Percentiles rank a stretch among this genome's conserved stretches.
Conservation (phyloP, 306 rosid genomes). For the Sicyos edulis region DNA sequence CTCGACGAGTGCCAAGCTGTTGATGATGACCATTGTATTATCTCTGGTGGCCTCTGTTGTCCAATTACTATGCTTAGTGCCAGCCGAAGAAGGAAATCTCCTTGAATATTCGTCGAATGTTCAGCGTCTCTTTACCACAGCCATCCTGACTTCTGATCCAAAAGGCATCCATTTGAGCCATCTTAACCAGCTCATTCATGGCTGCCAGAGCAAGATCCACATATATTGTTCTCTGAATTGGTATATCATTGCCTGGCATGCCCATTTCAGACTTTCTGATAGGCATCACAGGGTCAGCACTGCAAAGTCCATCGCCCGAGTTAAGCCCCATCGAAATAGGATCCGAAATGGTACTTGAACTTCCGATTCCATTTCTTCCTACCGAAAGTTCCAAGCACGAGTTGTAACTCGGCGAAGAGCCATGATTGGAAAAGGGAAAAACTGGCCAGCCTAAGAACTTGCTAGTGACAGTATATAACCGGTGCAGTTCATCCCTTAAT, state of each 20-base stretch:
- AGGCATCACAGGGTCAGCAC: slow-evolving; percentile 30
- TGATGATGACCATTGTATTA: slow-evolving; percentile 38
- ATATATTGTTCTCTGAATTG: slow-evolving; percentile 39
- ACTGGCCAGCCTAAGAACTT: slow-evolving; percentile 62
- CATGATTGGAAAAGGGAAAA: slow-evolving; percentile 34
- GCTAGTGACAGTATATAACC: slow-evolving; percentile 45
- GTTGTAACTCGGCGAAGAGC: slow-evolving; percentile 29
- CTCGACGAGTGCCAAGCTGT: slow-evolving; percentile 52
- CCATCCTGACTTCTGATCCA: slow-evolving; percentile 61
- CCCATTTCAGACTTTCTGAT: slow-evolving; percentile 31
- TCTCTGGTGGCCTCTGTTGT: slow-evolving; percentile 62
- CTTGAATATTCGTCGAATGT: slow-evolving; percentile 58
- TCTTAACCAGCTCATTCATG: slow-evolving; percentile 69
- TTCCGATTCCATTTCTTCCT: slow-evolving; percentile 56
- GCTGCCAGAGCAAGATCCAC: slow-evolving; percentile 54
- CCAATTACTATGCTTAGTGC: slow-evolving; percentile 37
- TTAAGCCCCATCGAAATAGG: slow-evolving; percentile 51
- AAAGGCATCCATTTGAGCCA: slow-evolving; percentile 53
- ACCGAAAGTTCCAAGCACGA: slow-evolving; percentile 53
- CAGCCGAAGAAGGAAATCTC: slow-evolving; percentile 38
- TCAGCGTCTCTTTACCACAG: slow-evolving; percentile 46
- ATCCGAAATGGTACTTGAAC: slow-evolving; percentile 30
- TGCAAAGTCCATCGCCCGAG: slow-evolving; percentile 45
- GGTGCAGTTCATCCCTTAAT: slow-evolving; percentile 56
- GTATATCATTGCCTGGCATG: slow-evolving; percentile 36